Base-by-base conservation (phyloP, 176 grass and related monocot genomes). In the Rhynchospora pubera region DNA sequence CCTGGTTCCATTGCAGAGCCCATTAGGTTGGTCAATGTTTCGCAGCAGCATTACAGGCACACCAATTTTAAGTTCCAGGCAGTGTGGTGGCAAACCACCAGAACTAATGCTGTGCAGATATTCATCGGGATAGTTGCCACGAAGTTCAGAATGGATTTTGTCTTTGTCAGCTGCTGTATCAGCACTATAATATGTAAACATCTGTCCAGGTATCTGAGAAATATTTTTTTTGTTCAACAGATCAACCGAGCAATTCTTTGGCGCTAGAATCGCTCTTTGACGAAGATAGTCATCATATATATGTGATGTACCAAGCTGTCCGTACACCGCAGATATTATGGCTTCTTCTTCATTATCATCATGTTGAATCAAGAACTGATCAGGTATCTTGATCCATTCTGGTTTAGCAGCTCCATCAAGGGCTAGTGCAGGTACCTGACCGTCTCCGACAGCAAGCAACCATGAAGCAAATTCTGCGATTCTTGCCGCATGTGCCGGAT, bases 1-100 rank as follows among this genome's bases (percentile, higher is more conserved):
- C 9, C 67, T 24, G 7, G 67, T 84, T n/a, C 82, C 82, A 60
- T 76, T 84, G n/a, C 82, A 84, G 12, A 84, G 65, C 2, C 82
- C 66, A 72, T 24, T 30, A 5, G 4, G 19, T 23, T 72, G 66
- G 0, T 28, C 1, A 28, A 28, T 28, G 1, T 28, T 28, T 0
- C 26, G 26, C 26, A 28, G 26, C 26, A 28, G 26, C 26, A 28
- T 28, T 28, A 28, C 26, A 28, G 26, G 26, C 1, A 28, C 26
- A 0, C 26, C 26, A 28, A 28, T 28, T 28, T 28, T 28, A 1
- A 28, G 26, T 28, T 28, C 26, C 1, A 28, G 26, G 1, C 26
- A 28, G 26, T 28, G 26, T 28, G 26, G 26, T 1, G 26, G 26
- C 1, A 28, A 1, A 28, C 26, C 24, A 11, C 13, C 13, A 18